A percentile compares a stretch with the other conserved stretches of the same genome.
Evolutionary conservation across 257 asterid species (phyloP).

Genomic region (Solanum pinnatisectum): DNA sequence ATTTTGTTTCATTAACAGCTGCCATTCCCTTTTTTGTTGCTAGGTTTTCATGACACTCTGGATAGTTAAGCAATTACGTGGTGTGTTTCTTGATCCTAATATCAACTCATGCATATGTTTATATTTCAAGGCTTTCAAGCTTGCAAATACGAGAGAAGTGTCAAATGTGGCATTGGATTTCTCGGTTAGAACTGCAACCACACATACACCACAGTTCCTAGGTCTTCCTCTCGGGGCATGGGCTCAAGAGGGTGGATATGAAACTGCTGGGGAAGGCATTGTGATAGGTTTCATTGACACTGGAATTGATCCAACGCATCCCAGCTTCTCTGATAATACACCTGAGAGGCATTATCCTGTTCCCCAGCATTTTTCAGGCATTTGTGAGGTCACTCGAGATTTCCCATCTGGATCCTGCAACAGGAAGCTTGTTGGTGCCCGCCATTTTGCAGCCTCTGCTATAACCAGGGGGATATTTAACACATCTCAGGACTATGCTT

Average conservation of each 20-base stretch:
- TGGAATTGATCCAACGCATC: conserved; percentile 90
- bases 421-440: conserved; percentile 93
- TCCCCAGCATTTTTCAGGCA: conserved; percentile 79
- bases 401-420: conserved; percentile 99
- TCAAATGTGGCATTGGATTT: conserved; percentile 74
- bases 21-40: background rate
- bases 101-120: background rate
- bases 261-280: conserved; percentile 88
- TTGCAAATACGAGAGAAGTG: conserved; percentile 65
- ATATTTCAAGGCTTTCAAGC: conserved; percentile 63
- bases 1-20: background rate
- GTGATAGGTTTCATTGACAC: conserved; percentile 94
- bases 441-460: conserved; percentile 98
- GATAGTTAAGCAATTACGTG: background rate
- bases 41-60: background rate
- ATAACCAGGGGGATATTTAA: conserved; percentile 96
- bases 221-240: conserved; percentile 98
- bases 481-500: conserved; percentile 90
- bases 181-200: conserved; percentile 81
- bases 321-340: conserved; percentile 69
- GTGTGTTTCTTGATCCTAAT: background rate
- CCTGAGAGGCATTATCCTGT: conserved; percentile 65
- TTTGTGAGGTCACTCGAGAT: conserved; percentile 93
- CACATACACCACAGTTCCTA: conserved; percentile 93
- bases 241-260: conserved; percentile 87